These are phyloP conservation scores for Globisporangium viniferum DNA, from an alignment of 352 stramenopile species.

Conservation along the genomic window DNA sequence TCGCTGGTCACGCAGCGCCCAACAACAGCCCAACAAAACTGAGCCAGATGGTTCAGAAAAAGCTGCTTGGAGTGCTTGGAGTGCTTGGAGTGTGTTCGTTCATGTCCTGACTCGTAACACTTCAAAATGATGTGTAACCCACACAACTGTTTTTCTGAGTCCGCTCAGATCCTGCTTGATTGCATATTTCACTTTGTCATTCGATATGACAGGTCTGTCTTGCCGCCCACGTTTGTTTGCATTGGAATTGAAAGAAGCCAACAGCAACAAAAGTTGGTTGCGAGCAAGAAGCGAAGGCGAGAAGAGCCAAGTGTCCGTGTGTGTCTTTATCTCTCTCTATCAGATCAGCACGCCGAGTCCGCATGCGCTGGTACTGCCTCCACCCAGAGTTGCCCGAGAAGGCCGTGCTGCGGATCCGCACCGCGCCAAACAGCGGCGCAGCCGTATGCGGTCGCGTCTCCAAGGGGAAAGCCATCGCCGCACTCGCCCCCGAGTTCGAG, in stretches of 20 bases:
- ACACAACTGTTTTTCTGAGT: neutral
- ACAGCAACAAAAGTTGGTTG: neutral
- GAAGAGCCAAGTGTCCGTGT: neutral
- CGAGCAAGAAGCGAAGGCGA: neutral
- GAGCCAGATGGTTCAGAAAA: constrained; percentile 4
- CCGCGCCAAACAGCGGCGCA: constrained; percentile 43
- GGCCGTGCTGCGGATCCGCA: constrained; percentile 62
- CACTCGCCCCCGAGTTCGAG: constrained; percentile 33
- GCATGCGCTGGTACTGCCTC: constrained; percentile 75
- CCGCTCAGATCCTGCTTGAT: neutral
- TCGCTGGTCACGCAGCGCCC: neutral
- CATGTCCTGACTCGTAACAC: neutral
- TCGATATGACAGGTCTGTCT: neutral
- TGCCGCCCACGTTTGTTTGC: neutral
- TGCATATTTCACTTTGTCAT: neutral
- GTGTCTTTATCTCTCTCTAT: neutral
- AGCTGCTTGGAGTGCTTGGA: constrained; percentile 3
- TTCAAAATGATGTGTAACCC: neutral
- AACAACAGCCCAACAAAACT: neutral
- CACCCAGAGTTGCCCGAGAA: constrained; percentile 49
- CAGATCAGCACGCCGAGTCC: neutral
- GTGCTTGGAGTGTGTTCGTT: constrained; percentile 1
- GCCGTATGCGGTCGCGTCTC: constrained; percentile 36
- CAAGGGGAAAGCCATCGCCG: constrained; percentile 48
- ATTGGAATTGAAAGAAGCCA: neutral